Base-by-base conservation (phyloP, 2,329 filamentous ascomycete species). In the Pseudomassariella vexata region DNA sequence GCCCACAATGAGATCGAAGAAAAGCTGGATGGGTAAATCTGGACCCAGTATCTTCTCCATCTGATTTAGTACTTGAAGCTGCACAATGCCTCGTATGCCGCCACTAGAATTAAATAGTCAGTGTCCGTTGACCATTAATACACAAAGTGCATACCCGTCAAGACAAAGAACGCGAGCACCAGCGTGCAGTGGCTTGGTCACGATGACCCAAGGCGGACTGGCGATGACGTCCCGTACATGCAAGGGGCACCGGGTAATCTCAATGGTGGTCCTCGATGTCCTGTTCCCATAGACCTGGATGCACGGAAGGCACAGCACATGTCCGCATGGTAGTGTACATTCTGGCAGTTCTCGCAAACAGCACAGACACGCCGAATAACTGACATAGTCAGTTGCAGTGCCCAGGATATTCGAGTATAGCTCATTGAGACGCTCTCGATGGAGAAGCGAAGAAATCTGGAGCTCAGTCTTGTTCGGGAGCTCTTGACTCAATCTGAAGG, bases 1-100 rank as follows among this genome's bases (percentile, higher is more conserved):
- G 12, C 52, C 52, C 7, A 55, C 49, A 5, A 55, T 53, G 17
- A 55, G 24, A 32, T 55, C 52, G 24, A 55, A 54, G 36, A 55
- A 55, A 5, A 52, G 31, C 28, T 55, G 52, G 4, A 55, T 45
- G 4, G 51, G 52, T 7, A 55, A 33, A 9, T 49, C 46, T 4
- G 49, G 37, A 1, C 52, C 52, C 1, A 55, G 35, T n/a, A 52
- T 41, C 30, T 45, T 50, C 34, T 55, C 51, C 11, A 55, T 33
- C 30, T 52, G 49, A 9, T 31, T 26, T 8, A 55, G 48, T 11
- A 52, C 47, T 23, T 48, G 48, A 12, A 55, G 40, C 24, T 52
- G 45, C 26, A 52, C 44, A 8, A 55, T 41, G 6, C 52, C 48
- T 5, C 51, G 43, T 15, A 52, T 37, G 5, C 52, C 52, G 11